A percentile compares a stretch with the other conserved stretches of the same genome.
Evolutionary conservation across 805 yeast genomes (phyloP).

Genomic region (Kazachstania viticola): DNA sequence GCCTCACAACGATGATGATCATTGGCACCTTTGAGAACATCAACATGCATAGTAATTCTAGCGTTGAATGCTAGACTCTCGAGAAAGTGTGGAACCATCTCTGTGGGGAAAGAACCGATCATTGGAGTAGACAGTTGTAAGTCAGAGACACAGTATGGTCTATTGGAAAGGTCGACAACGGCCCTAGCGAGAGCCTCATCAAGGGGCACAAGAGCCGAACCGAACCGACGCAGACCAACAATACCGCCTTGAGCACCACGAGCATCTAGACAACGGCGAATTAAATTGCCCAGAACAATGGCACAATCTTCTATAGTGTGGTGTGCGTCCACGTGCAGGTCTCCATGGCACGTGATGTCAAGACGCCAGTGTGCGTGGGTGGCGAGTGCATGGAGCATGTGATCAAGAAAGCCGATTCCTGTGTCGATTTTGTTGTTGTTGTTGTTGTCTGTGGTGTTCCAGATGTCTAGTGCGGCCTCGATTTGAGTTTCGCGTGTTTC

Average conservation of each 20-base stretch:
- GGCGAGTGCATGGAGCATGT: constrained; percentile 94
- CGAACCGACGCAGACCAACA: too few relatives aligned
- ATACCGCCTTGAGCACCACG: too few relatives aligned
- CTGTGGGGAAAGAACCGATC: constrained; percentile 83
- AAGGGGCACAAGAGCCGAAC: constrained; percentile 86
- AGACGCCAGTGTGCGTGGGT: constrained; percentile 96
- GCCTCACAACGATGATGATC: constrained; percentile 95
- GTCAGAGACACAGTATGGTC: constrained; percentile 87
- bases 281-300: constrained; percentile 85
- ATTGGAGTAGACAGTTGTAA: constrained; percentile 85
- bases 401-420: constrained; percentile 92
- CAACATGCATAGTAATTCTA: constrained; percentile 84
- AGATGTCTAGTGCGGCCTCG: too few relatives aligned
- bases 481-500: too few relatives aligned
- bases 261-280: too few relatives aligned
- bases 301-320: constrained; percentile 95
- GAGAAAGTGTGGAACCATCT: constrained; percentile 96
- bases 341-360: constrained; percentile 83
- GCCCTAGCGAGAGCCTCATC: constrained; percentile 95
- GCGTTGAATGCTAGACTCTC: constrained; percentile 93
- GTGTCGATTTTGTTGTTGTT: constrained; percentile 43
- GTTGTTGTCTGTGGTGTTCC: constrained; percentile 56
- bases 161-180: constrained; percentile 87
- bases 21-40: constrained; percentile 83
- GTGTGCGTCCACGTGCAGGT: constrained; percentile 92